These are phyloP conservation scores for Periconia sp. DNA, from an alignment of 2,329 filamentous ascomycete genomes.

Conservation along the genomic window DNA sequence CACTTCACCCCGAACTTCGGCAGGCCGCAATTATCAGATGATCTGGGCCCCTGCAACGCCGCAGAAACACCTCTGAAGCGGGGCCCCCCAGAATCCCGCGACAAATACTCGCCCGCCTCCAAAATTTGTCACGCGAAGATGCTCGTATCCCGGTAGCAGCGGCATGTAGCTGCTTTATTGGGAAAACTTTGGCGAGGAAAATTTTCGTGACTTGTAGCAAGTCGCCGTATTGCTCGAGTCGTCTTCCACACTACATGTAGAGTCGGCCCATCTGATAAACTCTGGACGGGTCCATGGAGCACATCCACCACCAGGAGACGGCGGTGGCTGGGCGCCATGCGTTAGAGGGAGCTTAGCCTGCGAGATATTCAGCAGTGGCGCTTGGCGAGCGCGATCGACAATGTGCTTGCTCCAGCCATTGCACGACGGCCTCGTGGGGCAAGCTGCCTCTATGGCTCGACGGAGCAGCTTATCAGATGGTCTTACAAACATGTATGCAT, in stretches of 20 bases:
- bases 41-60: conserved; percentile 16
- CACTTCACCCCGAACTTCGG: conserved; percentile 3
- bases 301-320: conserved; percentile 2
- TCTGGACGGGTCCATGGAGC: conserved; percentile 6
- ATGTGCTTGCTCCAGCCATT: neutral
- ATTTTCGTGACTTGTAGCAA: too few species aligned
- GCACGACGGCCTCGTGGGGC: too few species aligned
- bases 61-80: too few species aligned
- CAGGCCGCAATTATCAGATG: conserved; percentile 31
- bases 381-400: conserved; percentile 3
- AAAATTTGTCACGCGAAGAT: too few species aligned
- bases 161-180: too few species aligned
- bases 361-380: conserved; percentile 1
- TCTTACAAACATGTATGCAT: too few species aligned
- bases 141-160: too few species aligned
- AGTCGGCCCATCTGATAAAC: conserved; percentile 10
- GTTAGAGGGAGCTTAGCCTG: conserved; percentile 3
- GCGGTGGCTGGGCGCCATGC: neutral
- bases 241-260: too few species aligned
- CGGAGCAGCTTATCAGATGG: conserved; percentile 5
- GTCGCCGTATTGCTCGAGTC: too few species aligned
- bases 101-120: too few species aligned
- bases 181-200: too few species aligned
- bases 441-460: neutral
- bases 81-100: too few species aligned